Evolutionary conservation across 2,329 filamentous ascomycete genomes (phyloP).

Genomic region (Herpomyces periplanetae): DNA sequence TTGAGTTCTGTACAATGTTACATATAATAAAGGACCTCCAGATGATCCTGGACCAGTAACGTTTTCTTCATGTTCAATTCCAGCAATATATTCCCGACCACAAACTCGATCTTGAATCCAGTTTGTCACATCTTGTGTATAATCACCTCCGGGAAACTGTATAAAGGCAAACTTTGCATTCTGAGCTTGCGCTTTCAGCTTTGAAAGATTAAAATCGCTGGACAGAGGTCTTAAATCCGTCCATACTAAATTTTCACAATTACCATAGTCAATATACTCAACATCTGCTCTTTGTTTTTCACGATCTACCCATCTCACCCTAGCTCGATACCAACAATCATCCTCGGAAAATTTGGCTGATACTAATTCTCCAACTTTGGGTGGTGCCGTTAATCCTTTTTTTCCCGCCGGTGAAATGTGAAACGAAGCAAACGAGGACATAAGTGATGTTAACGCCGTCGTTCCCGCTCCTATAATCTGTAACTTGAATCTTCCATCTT

Average conservation of each 20-base stretch:
- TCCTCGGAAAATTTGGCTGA: conserved; percentile 67
- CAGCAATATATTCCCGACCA: conserved; percentile 23
- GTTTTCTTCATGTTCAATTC: conserved; percentile 44
- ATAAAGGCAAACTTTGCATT: conserved; percentile 61
- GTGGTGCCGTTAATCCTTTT: conserved; percentile 26
- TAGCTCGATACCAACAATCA: conserved; percentile 71
- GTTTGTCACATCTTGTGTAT: conserved; percentile 35
- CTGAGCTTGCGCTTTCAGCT: conserved; percentile 47
- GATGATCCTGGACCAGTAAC: conserved; percentile 66
- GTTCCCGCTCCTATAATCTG: conserved; percentile 50
- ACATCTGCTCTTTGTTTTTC: conserved; percentile 59
- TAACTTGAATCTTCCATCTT: conserved; percentile 44
- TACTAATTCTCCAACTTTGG: conserved; percentile 67
- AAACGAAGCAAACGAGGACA: conserved; percentile 65
- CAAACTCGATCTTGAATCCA: conserved; percentile 13
- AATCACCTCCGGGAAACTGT: conserved; percentile 55
- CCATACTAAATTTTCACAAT: conserved; percentile 64
- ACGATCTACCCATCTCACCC: conserved; percentile 65
- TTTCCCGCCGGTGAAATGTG: conserved; percentile 50
- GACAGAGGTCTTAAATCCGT: conserved; percentile 38
- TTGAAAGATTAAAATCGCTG: conserved; percentile 30
- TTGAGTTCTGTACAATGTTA: conserved; percentile 53
- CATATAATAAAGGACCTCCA: conserved; percentile 41
- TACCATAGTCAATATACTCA: conserved; percentile 81
- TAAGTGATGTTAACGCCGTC: conserved; percentile 42